Base-by-base conservation (phyloP, 805 yeast genomes). In the Schwanniomyces sp. region DNA sequence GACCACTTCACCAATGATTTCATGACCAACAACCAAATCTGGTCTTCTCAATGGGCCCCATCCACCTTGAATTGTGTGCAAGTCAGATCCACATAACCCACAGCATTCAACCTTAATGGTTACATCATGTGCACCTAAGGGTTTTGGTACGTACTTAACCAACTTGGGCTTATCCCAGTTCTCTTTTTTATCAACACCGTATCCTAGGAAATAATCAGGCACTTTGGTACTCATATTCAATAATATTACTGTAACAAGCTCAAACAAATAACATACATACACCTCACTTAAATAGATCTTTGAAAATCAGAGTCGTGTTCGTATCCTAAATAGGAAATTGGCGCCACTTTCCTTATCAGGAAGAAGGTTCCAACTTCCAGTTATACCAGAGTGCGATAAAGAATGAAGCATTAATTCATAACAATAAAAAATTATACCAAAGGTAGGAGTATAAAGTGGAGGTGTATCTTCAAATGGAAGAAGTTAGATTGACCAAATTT, bases 1-100 rank as follows among this genome's bases (percentile, higher is more conserved):
- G n/a, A 80, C 72, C 30, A 84, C 86, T 26, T 62, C 69, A 45
- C 90, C 91, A 41, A 84, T 68, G 51, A 85, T 75, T 64, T 85
- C 90, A 64, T 85, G 90, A 21, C 91, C 91, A 6, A 70, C 74
- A 42, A 77, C 73, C 30, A 75, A 69, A 44, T 70, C 68, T 25
- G 71, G 66, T 47, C 69, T 43, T 41, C 43, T 46, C 56, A 54
- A 56, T 21, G 61, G 55, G 43, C 68, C 75, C 88, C 88, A 83
- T 36, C 78, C 78, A 24, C 79, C 83, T 52, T 69, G 68, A 39
- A 73, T 71, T 24, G 82, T 71, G 59, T 82, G 88, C 45, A 79
- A 68, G 55, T 84, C 88, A 16, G 82, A 72, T 27, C 84, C 86
- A 63, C 88, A 84, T 34, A 84, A 67, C 56, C 88, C 88, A 66